These are phyloP conservation scores for Neopestalotiopsis clavispora DNA, from an alignment of 2,329 filamentous ascomycete genomes.

Conservation along the genomic window DNA sequence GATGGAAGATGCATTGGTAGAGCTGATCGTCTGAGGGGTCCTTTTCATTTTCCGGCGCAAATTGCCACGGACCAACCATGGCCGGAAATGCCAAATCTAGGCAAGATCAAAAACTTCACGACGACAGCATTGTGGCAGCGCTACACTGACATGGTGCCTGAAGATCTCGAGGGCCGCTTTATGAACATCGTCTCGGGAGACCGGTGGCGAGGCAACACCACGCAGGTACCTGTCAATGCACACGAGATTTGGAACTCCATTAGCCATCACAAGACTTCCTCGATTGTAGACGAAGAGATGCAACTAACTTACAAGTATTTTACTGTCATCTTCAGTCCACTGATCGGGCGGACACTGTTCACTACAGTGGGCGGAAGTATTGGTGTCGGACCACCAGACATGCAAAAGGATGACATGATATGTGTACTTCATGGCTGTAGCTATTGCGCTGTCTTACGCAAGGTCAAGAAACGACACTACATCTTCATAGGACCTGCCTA, in stretches of 20 bases:
- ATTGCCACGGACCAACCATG: not conserved
- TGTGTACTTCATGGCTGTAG: slow-evolving; percentile 9
- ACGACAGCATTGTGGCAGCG: not conserved
- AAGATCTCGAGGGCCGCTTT: not conserved
- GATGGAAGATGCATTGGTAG: not conserved
- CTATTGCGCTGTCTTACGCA: slow-evolving; percentile 10
- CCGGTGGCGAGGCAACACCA: slow-evolving; percentile 6
- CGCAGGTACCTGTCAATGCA: not conserved
- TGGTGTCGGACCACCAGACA: slow-evolving; percentile 7
- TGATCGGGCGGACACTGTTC: slow-evolving; percentile 6
- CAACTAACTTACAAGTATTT: slow-evolving; percentile 3
- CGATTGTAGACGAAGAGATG: not conserved
- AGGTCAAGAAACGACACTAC: not conserved
- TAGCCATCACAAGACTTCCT: not conserved
- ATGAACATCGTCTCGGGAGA: slow-evolving; percentile 10
- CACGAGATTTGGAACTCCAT: not conserved
- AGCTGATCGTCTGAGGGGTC: not conserved
- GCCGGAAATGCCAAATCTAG: not conserved
- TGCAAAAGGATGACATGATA: slow-evolving; percentile 9
- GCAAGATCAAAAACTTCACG: not conserved
- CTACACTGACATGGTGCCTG: not conserved
- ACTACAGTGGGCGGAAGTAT: not conserved
- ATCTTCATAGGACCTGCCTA: slow-evolving; percentile 11
- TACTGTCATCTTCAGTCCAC: slow-evolving; percentile 3
- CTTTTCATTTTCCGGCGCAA: not conserved